Percentiles rank a stretch among this genome's conserved stretches.
Conservation (phyloP, 805 yeast species). For the Millerago galiae region DNA sequence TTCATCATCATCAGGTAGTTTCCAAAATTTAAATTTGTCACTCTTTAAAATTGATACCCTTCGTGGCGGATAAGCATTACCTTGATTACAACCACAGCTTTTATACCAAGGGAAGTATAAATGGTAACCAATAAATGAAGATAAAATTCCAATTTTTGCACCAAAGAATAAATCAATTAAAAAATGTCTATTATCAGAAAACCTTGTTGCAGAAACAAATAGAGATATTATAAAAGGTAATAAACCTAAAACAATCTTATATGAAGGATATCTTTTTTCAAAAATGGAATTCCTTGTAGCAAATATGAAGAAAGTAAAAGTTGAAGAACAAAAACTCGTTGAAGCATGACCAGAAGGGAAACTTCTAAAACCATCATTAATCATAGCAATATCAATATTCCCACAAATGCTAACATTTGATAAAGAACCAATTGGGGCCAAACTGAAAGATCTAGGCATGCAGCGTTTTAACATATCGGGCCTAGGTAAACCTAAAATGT, state of each 20-base stretch:
- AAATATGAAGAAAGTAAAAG: slow-evolving; percentile 29
- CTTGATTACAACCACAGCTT: slow-evolving; percentile 22
- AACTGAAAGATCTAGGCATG: slow-evolving; percentile 29
- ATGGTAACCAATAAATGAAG: slow-evolving; percentile 31
- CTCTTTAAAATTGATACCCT: slow-evolving; percentile 25
- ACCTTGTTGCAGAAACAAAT: slow-evolving; percentile 33
- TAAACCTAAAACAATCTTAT: slow-evolving; percentile 27
- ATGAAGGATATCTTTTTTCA: slow-evolving; percentile 30
- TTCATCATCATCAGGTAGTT: slow-evolving; percentile 25
- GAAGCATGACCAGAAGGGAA: slow-evolving; percentile 57
- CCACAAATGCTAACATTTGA: slow-evolving; percentile 44
- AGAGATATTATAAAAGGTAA: slow-evolving; percentile 32
- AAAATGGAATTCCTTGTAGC: slow-evolving; percentile 30
- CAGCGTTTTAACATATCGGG: slow-evolving; percentile 51
- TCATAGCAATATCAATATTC: slow-evolving; percentile 25
- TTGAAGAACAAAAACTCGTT: slow-evolving; percentile 41
- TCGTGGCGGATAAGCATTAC: slow-evolving; percentile 40
- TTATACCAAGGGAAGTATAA: slow-evolving; percentile 36
- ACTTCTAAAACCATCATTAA: slow-evolving; percentile 48
- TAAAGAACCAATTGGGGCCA: slow-evolving; percentile 31
- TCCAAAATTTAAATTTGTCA: slow-evolving; percentile 26
- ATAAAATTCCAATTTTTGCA: slow-evolving; percentile 28
- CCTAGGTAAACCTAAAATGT: slow-evolving; percentile 41
- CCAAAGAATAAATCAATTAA: slow-evolving; percentile 36
- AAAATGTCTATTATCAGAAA: slow-evolving; percentile 44